Conservation (phyloP, 495 filamentous ascomycete genomes). For the Echria macrotheca region DNA sequence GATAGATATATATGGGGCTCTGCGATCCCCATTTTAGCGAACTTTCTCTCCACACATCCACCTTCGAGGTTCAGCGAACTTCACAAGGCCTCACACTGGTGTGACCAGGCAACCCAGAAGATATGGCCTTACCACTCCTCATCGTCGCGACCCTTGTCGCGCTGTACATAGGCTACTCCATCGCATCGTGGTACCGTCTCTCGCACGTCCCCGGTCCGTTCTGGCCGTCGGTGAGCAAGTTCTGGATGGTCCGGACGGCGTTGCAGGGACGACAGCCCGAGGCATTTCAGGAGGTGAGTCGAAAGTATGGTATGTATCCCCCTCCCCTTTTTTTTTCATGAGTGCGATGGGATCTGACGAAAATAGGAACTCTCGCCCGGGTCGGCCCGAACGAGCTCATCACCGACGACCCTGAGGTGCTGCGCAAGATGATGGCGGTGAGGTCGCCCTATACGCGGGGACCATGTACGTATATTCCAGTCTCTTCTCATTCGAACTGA, state of each 20-base stretch:
- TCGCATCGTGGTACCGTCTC: conserved; percentile 19
- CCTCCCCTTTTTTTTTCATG: too few species aligned
- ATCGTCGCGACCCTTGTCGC: too few species aligned
- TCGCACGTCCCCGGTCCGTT: conserved; percentile 23
- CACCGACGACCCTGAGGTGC: conserved; percentile 37
- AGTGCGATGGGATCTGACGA: conserved; percentile 23
- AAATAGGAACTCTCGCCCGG: conserved; percentile 18
- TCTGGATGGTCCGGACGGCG: conserved; percentile 20
- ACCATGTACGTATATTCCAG: conserved; percentile 1
- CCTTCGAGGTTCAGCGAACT: too few species aligned
- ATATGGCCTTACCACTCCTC: too few species aligned
- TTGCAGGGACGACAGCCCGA: conserved; percentile 14
- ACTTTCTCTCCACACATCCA: too few species aligned
- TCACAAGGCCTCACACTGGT: too few species aligned
- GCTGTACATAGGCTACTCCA: neutral
- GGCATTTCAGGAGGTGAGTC: conserved; percentile 10
- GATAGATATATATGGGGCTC: too few species aligned
- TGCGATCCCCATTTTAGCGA: too few species aligned
- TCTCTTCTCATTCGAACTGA: too few species aligned
- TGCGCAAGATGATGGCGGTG: conserved; percentile 15
- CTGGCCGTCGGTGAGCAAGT: conserved; percentile 17
- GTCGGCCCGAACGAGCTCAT: conserved; percentile 22
- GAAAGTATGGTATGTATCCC: conserved; percentile 20
- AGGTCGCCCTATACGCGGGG: conserved; percentile 1
- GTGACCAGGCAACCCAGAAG: too few species aligned